Base-by-base conservation (phyloP, 2,329 filamentous ascomycete genomes). In the Zasmidium cellare region DNA sequence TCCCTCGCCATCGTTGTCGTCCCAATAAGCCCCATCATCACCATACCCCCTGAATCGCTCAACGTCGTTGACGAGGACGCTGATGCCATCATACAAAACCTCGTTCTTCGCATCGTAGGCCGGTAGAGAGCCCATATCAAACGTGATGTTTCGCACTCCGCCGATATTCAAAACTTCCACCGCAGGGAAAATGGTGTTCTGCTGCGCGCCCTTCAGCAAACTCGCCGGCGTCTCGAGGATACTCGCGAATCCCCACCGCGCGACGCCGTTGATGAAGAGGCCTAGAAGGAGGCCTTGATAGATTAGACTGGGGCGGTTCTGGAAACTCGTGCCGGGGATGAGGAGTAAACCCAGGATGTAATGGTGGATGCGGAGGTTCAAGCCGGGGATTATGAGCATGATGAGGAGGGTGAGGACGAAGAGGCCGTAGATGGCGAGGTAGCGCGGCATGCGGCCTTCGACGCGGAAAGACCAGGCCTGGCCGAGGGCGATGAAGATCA, bases 241-340 rank as follows among this genome's bases (percentile, higher is more conserved):
- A 1, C 89, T 83, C 61, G 91, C 92, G 72, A 96, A 99, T 0
- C 92, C 92, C 94, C 94, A 97, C 46, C 93, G 84, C 3, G 92
- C 93, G 59, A 96, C 86, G 53, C 94, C 93, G 71, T 97, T 97
- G 76, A 97, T 87, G 74, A 97, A 97, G 0, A 97, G 82, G 0
- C 94, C 94, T 7, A 97, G 78, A 0, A 99, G 80, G 1, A 99
- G 79, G 11, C 94, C 94, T 73, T 97, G 93, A 69, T 94, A 97
- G 1, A 96, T 74, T 9, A 97, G 79, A 0, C 87, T 88, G 0
- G 91, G 89, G 0, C 94, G 85, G 5, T 90, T 97, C 65, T 96
- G 92, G 74, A 97, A 86, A 53, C 86, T 87, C 0, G 94, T 97
- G 0, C 92, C 94, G 0, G 92, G 91, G 3, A 97, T 83, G 0